Evolutionary conservation across 371 early-diverging fungal genomes (phyloP), one percentile per base, ranked within the genome.

Genomic region (Smittium mucronatum): DNA sequence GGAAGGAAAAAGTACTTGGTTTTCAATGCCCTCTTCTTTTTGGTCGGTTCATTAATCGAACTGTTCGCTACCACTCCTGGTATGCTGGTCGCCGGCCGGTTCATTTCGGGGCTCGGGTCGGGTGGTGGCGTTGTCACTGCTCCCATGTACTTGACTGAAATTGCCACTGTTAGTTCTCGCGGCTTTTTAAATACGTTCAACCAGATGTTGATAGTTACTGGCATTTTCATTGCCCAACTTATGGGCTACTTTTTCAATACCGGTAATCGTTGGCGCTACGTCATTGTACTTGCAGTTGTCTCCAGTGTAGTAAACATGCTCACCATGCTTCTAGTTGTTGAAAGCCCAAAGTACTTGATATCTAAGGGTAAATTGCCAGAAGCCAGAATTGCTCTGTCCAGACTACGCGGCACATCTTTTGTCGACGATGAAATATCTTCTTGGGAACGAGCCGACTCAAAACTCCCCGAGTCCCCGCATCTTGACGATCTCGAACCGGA

Each of bases 111-210:
- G 16, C 34, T 96, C 32, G 96, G 89, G 1, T 82, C 86, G 36
- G 98, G 97, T 1, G 80, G 86, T 2, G 86, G 87, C 0, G 87
- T 92, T 2, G 93, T 90, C 31, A 86, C 90, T 34, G 90, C 92
- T 0, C 95, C 97, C 11, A 78, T 88, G 60, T 97, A 94, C 73
- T 78, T 97, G 57, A 81, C 88, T 15, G 93, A 94, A 73, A 85
- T 97, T 63, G 87, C 93, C 16, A 90, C 96, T 0, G 75, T 81
- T 26, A 75, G 80, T 1, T 76, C 77, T 29, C 83, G 94, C 2
- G 98, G 97, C 1, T 80, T 85, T 29, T 84, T 90, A 68, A 90
- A 89, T 33, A 80, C 87, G 29, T 79, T 89, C 65, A 93, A 93
- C 77, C 94, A 94, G 75, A 73, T 94, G 58, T 86, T 88, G 21